A percentile compares a stretch with the other conserved stretches of the same genome.
Conservation (phyloP, 2,329 filamentous ascomycete species). For the Eutypa lata region DNA sequence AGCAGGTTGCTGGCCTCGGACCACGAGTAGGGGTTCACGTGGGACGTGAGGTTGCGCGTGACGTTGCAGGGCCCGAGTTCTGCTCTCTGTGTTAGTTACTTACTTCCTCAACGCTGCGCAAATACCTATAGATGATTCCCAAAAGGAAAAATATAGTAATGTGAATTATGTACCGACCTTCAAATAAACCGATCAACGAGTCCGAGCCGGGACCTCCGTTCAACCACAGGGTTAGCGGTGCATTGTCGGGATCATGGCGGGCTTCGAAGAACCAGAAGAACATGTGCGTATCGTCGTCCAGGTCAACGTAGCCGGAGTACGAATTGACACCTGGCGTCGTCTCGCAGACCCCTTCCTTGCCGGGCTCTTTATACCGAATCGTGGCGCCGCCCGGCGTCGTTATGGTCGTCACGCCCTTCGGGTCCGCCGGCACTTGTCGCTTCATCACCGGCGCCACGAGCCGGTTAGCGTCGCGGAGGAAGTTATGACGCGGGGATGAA, state of each 20-base stretch:
- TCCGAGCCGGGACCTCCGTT: slow-evolving; percentile 56
- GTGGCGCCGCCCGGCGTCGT: slow-evolving; percentile 40
- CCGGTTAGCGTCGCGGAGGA: neutral
- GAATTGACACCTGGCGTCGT: slow-evolving; percentile 49
- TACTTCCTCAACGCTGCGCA: neutral
- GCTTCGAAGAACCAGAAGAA: slow-evolving; percentile 48
- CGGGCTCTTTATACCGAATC: slow-evolving; percentile 51
- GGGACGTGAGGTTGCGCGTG: slow-evolving; percentile 20
- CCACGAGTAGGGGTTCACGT: slow-evolving; percentile 18
- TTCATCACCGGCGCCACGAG: slow-evolving; percentile 21
- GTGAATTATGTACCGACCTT: slow-evolving; percentile 14
- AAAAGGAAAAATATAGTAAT: neutral
- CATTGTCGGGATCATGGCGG: slow-evolving; percentile 40
- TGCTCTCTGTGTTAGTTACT: neutral
- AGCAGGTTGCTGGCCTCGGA: slow-evolving; percentile 25
- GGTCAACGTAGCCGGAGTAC: slow-evolving; percentile 35
- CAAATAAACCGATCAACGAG: slow-evolving; percentile 53
- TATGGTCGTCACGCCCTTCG: slow-evolving; percentile 41
- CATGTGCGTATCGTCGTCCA: slow-evolving; percentile 29
- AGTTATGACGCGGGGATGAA: neutral
- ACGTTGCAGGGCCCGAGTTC: slow-evolving; percentile 28
- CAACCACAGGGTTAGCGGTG: slow-evolving; percentile 36
- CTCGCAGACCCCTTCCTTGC: slow-evolving; percentile 43
- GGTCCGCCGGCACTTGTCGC: slow-evolving; percentile 36
- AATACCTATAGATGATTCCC: neutral